Evolutionary conservation across 2,329 filamentous ascomycete species (phyloP).

Genomic region (Cryphonectria naterciae): DNA sequence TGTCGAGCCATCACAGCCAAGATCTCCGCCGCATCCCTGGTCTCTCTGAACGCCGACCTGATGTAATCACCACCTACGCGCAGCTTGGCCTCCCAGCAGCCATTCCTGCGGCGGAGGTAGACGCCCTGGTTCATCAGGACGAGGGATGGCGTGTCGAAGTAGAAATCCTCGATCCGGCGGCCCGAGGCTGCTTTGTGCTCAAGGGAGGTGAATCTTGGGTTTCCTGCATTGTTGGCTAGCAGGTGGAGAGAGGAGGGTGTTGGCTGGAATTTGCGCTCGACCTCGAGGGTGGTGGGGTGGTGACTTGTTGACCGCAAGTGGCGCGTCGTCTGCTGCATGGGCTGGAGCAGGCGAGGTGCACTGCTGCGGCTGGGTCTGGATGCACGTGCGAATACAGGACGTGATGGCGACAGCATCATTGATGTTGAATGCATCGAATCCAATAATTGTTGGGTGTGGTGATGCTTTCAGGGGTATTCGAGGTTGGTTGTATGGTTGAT

Average conservation of each 20-base stretch:
- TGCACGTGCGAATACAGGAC: neutral
- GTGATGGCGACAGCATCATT: neutral
- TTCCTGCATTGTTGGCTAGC: neutral
- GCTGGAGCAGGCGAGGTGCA: neutral
- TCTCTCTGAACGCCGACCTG: neutral
- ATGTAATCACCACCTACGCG: neutral
- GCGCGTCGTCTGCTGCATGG: neutral
- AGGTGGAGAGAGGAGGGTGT: neutral
- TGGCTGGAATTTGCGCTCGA: neutral
- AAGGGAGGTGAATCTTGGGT: neutral
- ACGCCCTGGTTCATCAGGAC: neutral
- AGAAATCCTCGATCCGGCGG: neutral
- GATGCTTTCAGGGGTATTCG: neutral
- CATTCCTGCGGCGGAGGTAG: neutral
- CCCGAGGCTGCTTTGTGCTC: neutral
- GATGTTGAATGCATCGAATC: neutral
- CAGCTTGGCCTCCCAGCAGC: neutral
- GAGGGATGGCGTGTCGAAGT: neutral
- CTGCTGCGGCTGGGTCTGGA: neutral
- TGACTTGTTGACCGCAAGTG: neutral
- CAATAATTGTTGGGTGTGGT: neutral
- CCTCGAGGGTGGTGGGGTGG: neutral
- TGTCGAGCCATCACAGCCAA: neutral
- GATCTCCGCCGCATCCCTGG: neutral
- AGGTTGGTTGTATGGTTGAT: neutral